phyloP scores from a whole-genome alignment of 2,329 filamentous ascomycete genomes.

The Knoxdaviesia capensis region DNA sequence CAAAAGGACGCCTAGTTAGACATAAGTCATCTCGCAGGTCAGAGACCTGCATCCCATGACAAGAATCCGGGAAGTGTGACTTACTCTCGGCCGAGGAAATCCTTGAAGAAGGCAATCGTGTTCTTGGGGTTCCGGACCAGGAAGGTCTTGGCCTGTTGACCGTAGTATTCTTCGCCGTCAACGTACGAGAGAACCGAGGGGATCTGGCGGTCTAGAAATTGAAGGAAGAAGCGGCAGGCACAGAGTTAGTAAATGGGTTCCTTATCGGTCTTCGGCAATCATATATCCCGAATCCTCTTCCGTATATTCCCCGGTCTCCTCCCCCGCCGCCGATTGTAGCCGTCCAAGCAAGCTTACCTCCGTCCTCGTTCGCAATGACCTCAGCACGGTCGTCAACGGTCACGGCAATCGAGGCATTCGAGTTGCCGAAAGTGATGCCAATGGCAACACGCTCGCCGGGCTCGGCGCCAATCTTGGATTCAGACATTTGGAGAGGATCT shows the following conservation, averaged over 20 bases:
- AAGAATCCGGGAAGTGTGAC: conserved; percentile 9
- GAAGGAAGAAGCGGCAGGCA: no score
- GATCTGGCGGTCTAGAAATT: conserved; percentile 68
- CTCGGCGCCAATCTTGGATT: conserved; percentile 22
- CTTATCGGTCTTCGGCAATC: no score
- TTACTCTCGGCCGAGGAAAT: conserved; percentile 87
- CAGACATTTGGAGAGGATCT: conserved; percentile 4
- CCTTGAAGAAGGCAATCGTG: conserved; percentile 88
- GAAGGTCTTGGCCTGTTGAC: conserved; percentile 85
- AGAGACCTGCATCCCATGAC: no score
- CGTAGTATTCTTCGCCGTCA: conserved; percentile 90
- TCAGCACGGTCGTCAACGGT: conserved; percentile 87
- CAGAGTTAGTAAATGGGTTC: conserved; percentile 2
- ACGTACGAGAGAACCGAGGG: conserved; percentile 88
- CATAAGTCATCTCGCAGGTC: conserved; percentile 1
- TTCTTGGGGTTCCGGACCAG: conserved; percentile 82
- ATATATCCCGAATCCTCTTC: no score
- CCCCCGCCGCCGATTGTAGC: no score
- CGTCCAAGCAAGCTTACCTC: conserved; percentile 56
- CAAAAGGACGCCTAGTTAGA: neutral
- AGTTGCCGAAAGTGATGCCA: conserved; percentile 95
- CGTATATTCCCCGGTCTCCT: no score
- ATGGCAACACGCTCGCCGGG: conserved; percentile 52
- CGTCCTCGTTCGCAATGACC: conserved; percentile 97
- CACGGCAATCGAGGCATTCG: conserved; percentile 91